Conservation (phyloP, 2,329 filamentous ascomycete species). For the Curvularia sp. region DNA sequence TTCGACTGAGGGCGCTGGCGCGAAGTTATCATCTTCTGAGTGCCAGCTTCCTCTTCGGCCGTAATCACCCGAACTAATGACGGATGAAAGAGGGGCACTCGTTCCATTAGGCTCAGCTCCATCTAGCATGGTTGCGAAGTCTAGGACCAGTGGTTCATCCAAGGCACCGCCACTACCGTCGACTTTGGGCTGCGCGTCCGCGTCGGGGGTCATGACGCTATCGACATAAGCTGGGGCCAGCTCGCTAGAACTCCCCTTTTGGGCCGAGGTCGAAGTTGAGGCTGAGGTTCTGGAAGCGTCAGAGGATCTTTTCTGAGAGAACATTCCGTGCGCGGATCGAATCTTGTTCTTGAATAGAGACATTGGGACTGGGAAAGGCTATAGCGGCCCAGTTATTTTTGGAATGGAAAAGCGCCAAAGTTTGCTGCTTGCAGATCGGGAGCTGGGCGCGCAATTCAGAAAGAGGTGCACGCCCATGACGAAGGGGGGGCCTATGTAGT, state of each 20-base stretch:
- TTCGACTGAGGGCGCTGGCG: slow-evolving; percentile 43
- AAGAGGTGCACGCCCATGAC: slow-evolving; percentile 28
- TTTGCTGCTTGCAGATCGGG: slow-evolving; percentile 6
- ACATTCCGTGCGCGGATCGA: slow-evolving; percentile 41
- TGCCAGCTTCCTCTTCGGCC: slow-evolving; percentile 29
- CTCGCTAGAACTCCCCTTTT: slow-evolving; percentile 37
- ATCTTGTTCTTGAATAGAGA: slow-evolving; percentile 44
- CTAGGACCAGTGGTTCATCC: slow-evolving; percentile 43
- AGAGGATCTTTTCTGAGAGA: slow-evolving; percentile 35
- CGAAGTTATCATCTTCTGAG: slow-evolving; percentile 41
- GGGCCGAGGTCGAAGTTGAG: slow-evolving; percentile 31
- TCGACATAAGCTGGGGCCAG: slow-evolving; percentile 32
- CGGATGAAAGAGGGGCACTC: slow-evolving; percentile 29
- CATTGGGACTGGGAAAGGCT: slow-evolving; percentile 13
- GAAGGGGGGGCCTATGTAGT: slow-evolving; percentile 24
- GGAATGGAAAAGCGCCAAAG: slow-evolving; percentile 5
- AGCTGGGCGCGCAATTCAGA: slow-evolving; percentile 13
- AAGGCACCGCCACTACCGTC: slow-evolving; percentile 28
- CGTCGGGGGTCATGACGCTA: slow-evolving; percentile 40
- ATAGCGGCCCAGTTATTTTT: not conserved
- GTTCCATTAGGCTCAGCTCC: slow-evolving; percentile 29
- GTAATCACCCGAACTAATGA: slow-evolving; percentile 17
- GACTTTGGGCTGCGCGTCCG: slow-evolving; percentile 21
- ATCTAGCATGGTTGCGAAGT: slow-evolving; percentile 39
- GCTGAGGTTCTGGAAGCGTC: slow-evolving; percentile 31